Base-by-base conservation (phyloP, 1,284 basidiomycete genomes). In the Pascua guehoae region DNA sequence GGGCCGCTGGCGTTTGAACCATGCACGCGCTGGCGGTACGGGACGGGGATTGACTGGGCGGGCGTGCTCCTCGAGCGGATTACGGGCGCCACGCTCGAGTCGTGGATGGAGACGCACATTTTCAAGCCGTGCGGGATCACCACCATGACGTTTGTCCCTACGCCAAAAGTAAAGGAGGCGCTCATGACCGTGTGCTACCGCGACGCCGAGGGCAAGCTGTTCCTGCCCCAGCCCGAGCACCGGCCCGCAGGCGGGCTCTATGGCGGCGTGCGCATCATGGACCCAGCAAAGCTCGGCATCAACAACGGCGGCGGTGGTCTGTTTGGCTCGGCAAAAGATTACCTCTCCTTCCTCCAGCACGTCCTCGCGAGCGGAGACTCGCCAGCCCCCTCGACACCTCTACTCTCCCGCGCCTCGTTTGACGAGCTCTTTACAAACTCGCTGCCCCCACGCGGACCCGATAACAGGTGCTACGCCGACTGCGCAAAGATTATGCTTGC, bases 121-220 rank as follows among this genome's bases (percentile, higher is more conserved):
- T 74, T 71, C 55, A 52, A 55, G 10, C 73, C 71, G 0, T 63
- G 71, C 43, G 68, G 67, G 32, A 60, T 73, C 36, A 62, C 49
- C 10, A 56, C 45, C 36, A 57, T 70, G 16, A 64, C 66, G 2
- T 75, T 75, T 56, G 62, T 63, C 47, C 68, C 67, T 1, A 56
- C 63, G 4, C 50, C 54, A 4, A 61, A 68, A 16, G 53, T 61
- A 17, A 60, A 62, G 51, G 53, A 49, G 32, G 38, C 45, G 15
- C 37, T 61, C 14, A 49, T 58, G 49, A 53, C 49, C 36, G 53
- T 55, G 55, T 52, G 42, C 38, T 51, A 41, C 12, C 52, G 55
- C 24, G 17, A 51, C 12, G 37, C 37, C 1, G 48, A 43, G 7
- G 48, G 45, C 2, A 17, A 39, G 15, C 15, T 49, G 39, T 8